A percentile compares a stretch with the other conserved stretches of the same genome.
Evolutionary conservation across 306 rosid genomes (phyloP).

Genomic region (Ceratonia siliqua): DNA sequence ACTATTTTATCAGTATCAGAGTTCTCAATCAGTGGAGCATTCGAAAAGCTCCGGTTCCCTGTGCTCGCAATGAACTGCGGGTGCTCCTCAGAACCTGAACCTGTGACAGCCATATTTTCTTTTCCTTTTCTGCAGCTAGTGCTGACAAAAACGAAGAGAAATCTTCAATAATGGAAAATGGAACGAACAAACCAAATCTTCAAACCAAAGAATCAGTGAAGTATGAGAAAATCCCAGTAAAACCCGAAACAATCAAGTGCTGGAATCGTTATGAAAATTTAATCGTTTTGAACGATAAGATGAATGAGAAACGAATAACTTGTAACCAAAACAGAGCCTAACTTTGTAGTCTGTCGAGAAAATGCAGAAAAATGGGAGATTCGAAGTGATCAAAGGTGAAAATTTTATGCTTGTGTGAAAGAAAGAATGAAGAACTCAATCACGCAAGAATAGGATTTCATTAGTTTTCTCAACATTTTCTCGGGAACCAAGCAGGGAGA

Average conservation of each 20-base stretch:
- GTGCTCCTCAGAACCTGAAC: slow-evolving; percentile 55
- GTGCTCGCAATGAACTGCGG: slow-evolving; percentile 85
- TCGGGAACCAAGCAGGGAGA: slow-evolving; percentile 15
- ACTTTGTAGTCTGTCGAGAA: background rate
- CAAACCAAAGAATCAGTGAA: background rate
- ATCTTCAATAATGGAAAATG: slow-evolving; percentile 14
- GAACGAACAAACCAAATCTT: slow-evolving; percentile 18
- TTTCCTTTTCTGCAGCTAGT: slow-evolving; percentile 26
- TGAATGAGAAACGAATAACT: background rate
- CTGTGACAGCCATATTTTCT: slow-evolving; percentile 53
- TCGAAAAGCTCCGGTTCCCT: slow-evolving; percentile 62
- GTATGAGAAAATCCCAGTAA: background rate
- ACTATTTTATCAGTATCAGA: slow-evolving; percentile 64
- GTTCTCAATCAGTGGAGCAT: slow-evolving; percentile 75
- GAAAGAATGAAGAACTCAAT: too few relatives aligned
- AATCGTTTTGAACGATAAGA: background rate
- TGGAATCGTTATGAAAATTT: slow-evolving; percentile 7
- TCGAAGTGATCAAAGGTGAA: background rate
- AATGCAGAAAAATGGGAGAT: too few relatives aligned
- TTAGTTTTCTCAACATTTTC: background rate
- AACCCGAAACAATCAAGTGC: background rate
- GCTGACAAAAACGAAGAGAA: slow-evolving; percentile 13
- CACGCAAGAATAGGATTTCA: background rate
- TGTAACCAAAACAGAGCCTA: slow-evolving; percentile 2
- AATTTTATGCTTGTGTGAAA: too few relatives aligned